Percentiles rank a stretch among this genome's conserved stretches.
These are phyloP conservation scores for Dorcoceras hygrometricum DNA, from an alignment of 257 asterid species.

Conservation along the genomic window DNA sequence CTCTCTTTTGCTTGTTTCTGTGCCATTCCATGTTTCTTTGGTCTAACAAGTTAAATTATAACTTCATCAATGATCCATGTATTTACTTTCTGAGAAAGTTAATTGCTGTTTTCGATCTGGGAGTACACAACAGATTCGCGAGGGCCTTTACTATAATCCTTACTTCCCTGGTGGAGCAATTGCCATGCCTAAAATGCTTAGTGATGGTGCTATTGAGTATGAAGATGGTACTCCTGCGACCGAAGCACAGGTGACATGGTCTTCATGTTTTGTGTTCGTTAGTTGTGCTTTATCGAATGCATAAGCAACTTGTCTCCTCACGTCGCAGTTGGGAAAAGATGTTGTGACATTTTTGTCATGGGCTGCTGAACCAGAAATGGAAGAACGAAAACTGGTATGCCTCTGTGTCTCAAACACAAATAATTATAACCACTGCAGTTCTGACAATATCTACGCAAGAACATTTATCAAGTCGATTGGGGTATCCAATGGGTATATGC, in stretches of 20 bases:
- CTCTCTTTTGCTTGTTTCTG: slow-evolving; percentile 1
- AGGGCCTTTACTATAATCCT: slow-evolving; percentile 71
- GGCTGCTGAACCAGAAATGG: slow-evolving; percentile 91
- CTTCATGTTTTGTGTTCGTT: background rate
- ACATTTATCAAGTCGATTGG: background rate
- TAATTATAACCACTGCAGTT: background rate
- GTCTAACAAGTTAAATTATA: background rate
- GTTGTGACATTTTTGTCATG: slow-evolving; percentile 65
- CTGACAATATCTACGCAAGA: background rate
- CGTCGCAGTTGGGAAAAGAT: slow-evolving; percentile 67
- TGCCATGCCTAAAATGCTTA: slow-evolving; percentile 84
- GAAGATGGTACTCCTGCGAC: slow-evolving; percentile 82
- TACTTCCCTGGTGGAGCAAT: slow-evolving; percentile 86
- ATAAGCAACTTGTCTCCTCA: slow-evolving; percentile 2
- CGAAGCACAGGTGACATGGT: slow-evolving; percentile 53
- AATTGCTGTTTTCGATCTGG: background rate
- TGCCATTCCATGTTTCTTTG: background rate
- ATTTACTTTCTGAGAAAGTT: background rate
- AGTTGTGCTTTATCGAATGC: background rate
- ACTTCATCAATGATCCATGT: background rate
- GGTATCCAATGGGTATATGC: background rate
- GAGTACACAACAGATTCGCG: slow-evolving; percentile 47
- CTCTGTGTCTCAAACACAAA: background rate
- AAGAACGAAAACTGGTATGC: slow-evolving; percentile 69
- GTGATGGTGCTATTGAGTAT: slow-evolving; percentile 74